Conservation (phyloP, 805 yeast species). For the Starmerella powellii region DNA sequence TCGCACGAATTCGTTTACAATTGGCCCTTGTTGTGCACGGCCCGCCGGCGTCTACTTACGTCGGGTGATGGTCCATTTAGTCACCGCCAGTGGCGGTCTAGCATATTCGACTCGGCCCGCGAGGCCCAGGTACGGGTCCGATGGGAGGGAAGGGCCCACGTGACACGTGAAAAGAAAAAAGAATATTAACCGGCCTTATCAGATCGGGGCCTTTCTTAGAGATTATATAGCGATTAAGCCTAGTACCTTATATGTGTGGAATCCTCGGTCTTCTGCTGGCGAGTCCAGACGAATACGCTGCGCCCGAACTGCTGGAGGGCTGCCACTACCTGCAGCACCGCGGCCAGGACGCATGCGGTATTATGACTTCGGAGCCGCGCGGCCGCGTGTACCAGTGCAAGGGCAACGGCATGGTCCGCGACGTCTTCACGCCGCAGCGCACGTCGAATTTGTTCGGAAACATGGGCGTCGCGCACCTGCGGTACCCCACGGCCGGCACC, state of each 20-base stretch:
- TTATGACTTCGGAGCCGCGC: constrained; percentile 84
- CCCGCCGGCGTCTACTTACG: no score
- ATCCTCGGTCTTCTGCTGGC: constrained; percentile 78
- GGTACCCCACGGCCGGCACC: constrained; percentile 97
- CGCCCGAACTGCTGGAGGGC: constrained; percentile 86
- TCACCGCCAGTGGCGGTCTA: no score
- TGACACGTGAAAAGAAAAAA: no score
- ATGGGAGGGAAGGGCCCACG: no score
- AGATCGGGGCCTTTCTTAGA: no score
- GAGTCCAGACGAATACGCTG: constrained; percentile 58
- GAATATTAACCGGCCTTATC: no score
- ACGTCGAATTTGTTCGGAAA: constrained; percentile 73
- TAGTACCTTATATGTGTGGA: constrained; percentile 64
- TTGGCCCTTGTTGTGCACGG: no score
- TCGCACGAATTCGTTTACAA: no score
- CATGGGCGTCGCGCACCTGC: constrained; percentile 87
- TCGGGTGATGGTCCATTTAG: no score
- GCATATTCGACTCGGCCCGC: no score
- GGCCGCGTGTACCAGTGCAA: constrained; percentile 95
- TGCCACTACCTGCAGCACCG: constrained; percentile 88
- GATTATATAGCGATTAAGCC: constrained; percentile 19
- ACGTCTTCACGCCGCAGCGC: constrained; percentile 79
- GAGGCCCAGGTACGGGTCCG: no score
- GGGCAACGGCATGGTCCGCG: constrained; percentile 98
- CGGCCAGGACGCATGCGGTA: constrained; percentile 99